phyloP scores from a whole-genome alignment of 805 yeast genomes.

The Ogataea chonburiensis region DNA sequence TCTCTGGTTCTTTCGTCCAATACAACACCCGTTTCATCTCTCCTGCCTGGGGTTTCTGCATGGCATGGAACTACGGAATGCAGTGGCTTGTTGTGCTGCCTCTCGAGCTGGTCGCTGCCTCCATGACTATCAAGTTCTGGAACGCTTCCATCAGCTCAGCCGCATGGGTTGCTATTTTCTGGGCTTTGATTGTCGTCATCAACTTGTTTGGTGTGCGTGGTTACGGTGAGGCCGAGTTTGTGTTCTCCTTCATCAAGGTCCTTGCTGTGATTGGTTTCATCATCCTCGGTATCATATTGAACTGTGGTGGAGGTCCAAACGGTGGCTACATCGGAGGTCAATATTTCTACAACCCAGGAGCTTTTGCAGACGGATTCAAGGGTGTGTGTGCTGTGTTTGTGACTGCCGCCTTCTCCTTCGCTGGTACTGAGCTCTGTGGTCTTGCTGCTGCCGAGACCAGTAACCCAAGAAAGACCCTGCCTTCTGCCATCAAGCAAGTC shows the following conservation, averaged over 20 bases:
- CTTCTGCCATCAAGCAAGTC: constrained; percentile 63
- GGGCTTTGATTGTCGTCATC: constrained; percentile 46
- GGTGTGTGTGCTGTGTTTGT: constrained; percentile 65
- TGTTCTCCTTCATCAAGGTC: constrained; percentile 55
- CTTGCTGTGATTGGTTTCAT: constrained; percentile 57
- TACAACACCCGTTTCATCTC: constrained; percentile 60
- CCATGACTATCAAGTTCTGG: constrained; percentile 53
- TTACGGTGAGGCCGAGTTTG: constrained; percentile 68
- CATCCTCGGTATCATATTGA: constrained; percentile 52
- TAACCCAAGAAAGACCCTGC: constrained; percentile 60
- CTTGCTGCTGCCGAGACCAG: constrained; percentile 66
- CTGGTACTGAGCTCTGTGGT: constrained; percentile 66
- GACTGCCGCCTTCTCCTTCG: constrained; percentile 61
- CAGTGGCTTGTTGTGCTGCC: constrained; percentile 57
- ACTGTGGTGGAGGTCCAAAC: constrained; percentile 62
- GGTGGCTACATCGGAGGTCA: constrained; percentile 58
- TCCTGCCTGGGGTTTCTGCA: constrained; percentile 59
- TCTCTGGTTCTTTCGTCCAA: constrained; percentile 60
- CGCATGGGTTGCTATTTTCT: constrained; percentile 57
- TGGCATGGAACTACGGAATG: constrained; percentile 57
- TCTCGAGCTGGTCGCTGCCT: constrained; percentile 53
- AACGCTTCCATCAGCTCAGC: constrained; percentile 45
- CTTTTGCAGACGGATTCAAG: constrained; percentile 53
- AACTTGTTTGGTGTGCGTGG: constrained; percentile 64
- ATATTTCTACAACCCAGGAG: constrained; percentile 62